Evolutionary conservation across 2,329 filamentous ascomycete genomes (phyloP).

Genomic region (Colletotrichum plurivorum): DNA sequence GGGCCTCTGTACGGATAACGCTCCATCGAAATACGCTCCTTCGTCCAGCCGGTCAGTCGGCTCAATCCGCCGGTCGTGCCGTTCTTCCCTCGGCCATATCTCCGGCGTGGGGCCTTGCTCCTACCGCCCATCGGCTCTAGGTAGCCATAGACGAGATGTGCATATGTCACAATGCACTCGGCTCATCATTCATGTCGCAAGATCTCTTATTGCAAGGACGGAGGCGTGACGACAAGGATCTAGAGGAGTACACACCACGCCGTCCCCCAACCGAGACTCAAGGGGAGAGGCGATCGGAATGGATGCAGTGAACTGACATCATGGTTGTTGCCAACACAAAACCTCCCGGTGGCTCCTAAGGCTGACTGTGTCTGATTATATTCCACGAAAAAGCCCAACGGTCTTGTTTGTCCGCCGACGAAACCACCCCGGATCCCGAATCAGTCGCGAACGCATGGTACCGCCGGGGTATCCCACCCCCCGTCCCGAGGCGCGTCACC

Average conservation of each 20-base stretch:
- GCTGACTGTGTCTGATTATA: too few relatives aligned
- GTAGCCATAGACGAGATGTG: slow-evolving; percentile 1
- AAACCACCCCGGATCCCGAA: too few relatives aligned
- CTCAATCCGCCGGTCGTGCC: slow-evolving; percentile 23
- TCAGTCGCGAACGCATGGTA: background rate
- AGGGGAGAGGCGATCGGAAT: too few relatives aligned
- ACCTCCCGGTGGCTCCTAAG: too few relatives aligned
- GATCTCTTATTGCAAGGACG: background rate
- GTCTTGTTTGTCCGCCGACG: too few relatives aligned
- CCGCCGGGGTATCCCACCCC: background rate
- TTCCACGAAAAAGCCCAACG: too few relatives aligned
- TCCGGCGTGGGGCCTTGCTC: slow-evolving; percentile 13
- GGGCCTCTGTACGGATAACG: slow-evolving; percentile 13
- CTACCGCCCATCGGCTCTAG: too few relatives aligned
- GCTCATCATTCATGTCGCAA: background rate
- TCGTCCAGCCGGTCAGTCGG: slow-evolving; percentile 23
- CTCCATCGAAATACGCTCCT: slow-evolving; percentile 16
- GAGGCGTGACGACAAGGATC: slow-evolving; percentile 8
- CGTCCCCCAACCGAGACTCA: too few relatives aligned
- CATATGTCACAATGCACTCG: background rate
- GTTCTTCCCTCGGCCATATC: slow-evolving; percentile 18
- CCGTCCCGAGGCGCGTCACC: background rate
- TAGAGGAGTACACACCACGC: too few relatives aligned
- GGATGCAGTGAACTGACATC: too few relatives aligned
- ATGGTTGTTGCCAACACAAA: too few relatives aligned